Conservation (phyloP, 352 stramenopile genomes). For the Phytophthora lateralis region DNA sequence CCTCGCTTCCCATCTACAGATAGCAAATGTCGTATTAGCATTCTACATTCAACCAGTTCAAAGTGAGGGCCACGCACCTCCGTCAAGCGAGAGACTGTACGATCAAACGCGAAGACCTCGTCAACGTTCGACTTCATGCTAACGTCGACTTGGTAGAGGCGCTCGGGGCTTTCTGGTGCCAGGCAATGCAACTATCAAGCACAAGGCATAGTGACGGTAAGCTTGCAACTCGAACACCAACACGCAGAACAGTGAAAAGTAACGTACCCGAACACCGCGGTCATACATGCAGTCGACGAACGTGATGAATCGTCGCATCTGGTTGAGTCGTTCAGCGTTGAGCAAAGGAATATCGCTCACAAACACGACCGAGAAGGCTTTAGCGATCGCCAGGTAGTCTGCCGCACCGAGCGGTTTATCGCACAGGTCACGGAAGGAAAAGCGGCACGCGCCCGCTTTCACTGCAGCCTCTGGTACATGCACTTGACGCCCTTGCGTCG, state of each 20-base stretch:
- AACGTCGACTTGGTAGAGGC: slow-evolving; percentile 67
- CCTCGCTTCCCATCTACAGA: slow-evolving; percentile 69
- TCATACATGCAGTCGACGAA: slow-evolving; percentile 99
- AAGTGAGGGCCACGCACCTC: slow-evolving; percentile 47
- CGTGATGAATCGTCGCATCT: slow-evolving; percentile 96
- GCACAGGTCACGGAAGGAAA: slow-evolving; percentile 97
- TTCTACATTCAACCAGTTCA: not conserved
- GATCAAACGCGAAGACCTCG: slow-evolving; percentile 86
- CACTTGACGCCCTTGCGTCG: slow-evolving; percentile 74
- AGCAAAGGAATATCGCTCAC: slow-evolving; percentile 92
- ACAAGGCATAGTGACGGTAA: slow-evolving; percentile 14
- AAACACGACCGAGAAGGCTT: slow-evolving; percentile 88
- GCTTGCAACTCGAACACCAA: not conserved
- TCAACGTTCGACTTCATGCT: slow-evolving; percentile 70
- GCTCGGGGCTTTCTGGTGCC: slow-evolving; percentile 56
- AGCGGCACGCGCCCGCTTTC: slow-evolving; percentile 70
- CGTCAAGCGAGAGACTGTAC: slow-evolving; percentile 86
- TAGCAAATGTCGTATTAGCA: not conserved
- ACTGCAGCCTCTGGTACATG: slow-evolving; percentile 63
- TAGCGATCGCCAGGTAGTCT: slow-evolving; percentile 95
- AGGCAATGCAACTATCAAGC: slow-evolving; percentile 72
- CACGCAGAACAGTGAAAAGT: not conserved
- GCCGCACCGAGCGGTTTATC: slow-evolving; percentile 90
- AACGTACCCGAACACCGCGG: slow-evolving; percentile 67
- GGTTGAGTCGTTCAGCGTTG: slow-evolving; percentile 89